Evolutionary conservation across 352 stramenopile species (phyloP).

Genomic region (Nothophytophthora sp.): DNA sequence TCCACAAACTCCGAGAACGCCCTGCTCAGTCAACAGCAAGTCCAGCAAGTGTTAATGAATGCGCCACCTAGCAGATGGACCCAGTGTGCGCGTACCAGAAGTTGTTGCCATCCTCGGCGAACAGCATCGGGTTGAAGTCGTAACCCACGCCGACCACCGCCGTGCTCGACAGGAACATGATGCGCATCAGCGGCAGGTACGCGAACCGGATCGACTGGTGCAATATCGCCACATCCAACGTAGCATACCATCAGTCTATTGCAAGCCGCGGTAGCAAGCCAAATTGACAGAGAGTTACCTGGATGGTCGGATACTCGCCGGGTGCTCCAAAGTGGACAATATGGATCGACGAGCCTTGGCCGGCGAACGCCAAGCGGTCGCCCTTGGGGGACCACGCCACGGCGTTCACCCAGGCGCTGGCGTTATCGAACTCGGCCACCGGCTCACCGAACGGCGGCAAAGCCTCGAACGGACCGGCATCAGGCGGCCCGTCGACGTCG

Average conservation of each 20-base stretch:
- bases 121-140: constrained; percentile 93
- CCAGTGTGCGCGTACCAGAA: constrained; percentile 81
- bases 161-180: constrained; percentile 91
- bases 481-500: constrained; percentile 74
- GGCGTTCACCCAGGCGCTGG: constrained; percentile 90
- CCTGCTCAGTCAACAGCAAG: constrained; percentile 21
- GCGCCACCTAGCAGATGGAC: neutral
- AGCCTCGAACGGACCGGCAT: constrained; percentile 74
- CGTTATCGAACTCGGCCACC: constrained; percentile 86
- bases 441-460: constrained; percentile 82
- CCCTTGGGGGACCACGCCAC: constrained; percentile 92
- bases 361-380: constrained; percentile 86
- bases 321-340: constrained; percentile 85
- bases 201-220: constrained; percentile 85
- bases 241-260: neutral
- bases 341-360: constrained; percentile 91
- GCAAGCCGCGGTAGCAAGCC: neutral
- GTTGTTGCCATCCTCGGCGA: constrained; percentile 71
- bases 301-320: constrained; percentile 72
- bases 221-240: neutral
- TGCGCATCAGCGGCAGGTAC: constrained; percentile 80
- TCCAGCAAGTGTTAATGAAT: neutral
- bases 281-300: constrained; percentile 31
- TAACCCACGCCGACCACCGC: constrained; percentile 87
- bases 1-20: constrained; percentile 77